Conservation (phyloP, 2,329 filamentous ascomycete genomes). For the Fusarium sp. region DNA sequence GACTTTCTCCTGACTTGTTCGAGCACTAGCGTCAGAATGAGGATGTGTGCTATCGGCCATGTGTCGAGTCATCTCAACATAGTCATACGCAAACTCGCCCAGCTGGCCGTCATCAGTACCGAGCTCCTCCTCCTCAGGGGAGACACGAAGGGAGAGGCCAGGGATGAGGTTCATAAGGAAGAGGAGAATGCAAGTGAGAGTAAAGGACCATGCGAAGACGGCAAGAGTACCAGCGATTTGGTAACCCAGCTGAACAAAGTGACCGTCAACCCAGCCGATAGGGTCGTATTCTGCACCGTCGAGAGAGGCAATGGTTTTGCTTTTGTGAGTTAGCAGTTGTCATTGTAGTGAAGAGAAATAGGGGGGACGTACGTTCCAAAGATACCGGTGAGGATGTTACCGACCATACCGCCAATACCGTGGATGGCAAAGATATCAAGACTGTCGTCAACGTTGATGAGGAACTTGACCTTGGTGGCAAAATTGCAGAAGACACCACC, state of each 20-base stretch:
- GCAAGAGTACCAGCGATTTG: constrained; percentile 77
- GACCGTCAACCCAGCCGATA: constrained; percentile 77
- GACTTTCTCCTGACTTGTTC: constrained; percentile 49
- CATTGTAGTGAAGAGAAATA: neutral
- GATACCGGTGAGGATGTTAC: constrained; percentile 81
- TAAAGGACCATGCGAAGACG: constrained; percentile 74
- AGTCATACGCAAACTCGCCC: constrained; percentile 86
- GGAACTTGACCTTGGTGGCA: constrained; percentile 83
- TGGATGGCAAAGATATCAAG: constrained; percentile 94
- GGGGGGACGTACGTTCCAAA: constrained; percentile 72
- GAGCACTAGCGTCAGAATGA: constrained; percentile 39
- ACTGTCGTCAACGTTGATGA: constrained; percentile 83
- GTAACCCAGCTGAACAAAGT: constrained; percentile 78
- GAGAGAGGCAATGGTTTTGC: constrained; percentile 77
- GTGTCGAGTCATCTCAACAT: constrained; percentile 77
- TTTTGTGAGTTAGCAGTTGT: constrained; percentile 46
- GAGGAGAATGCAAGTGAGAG: constrained; percentile 75
- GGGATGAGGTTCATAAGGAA: constrained; percentile 78
- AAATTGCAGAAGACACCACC: constrained; percentile 82
- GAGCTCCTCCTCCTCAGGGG: constrained; percentile 74
- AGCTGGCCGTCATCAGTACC: constrained; percentile 81
- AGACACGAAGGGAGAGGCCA: constrained; percentile 75
- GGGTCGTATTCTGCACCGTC: constrained; percentile 71
- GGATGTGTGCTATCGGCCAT: constrained; percentile 58
- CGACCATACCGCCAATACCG: constrained; percentile 84